Conservation (phyloP, 2,329 filamentous ascomycete genomes). For the Colletotrichum plurivorum region DNA sequence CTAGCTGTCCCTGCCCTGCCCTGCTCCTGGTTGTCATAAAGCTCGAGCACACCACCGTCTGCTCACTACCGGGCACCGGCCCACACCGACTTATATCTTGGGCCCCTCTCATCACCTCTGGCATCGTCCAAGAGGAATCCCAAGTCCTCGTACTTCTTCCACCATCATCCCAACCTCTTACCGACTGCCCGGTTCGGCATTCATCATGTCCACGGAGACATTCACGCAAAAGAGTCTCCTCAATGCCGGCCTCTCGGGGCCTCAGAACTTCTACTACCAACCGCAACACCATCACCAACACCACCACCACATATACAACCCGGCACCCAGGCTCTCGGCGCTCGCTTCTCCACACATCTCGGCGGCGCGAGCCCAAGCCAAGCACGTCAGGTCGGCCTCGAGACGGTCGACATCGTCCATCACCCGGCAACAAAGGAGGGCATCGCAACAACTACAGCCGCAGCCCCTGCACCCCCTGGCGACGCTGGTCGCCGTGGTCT, state of each 20-base stretch:
- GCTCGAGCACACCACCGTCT: slow-evolving; percentile 36
- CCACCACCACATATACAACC: slow-evolving; percentile 33
- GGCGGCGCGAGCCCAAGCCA: slow-evolving; percentile 23
- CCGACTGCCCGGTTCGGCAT: neutral
- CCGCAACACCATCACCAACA: slow-evolving; percentile 20
- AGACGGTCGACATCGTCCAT: slow-evolving; percentile 20
- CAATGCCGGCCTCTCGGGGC: slow-evolving; percentile 38
- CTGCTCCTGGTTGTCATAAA: slow-evolving; percentile 39
- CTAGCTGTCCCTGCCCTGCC: slow-evolving; percentile 5
- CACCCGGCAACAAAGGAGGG: slow-evolving; percentile 28
- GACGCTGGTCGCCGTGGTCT: slow-evolving; percentile 27
- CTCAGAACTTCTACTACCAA: slow-evolving; percentile 36
- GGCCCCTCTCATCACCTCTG: slow-evolving; percentile 28
- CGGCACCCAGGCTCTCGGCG: slow-evolving; percentile 36
- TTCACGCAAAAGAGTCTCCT: slow-evolving; percentile 35
- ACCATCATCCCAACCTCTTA: neutral
- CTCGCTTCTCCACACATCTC: slow-evolving; percentile 28
- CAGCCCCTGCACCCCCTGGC: slow-evolving; percentile 31
- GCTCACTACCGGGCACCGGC: slow-evolving; percentile 13
- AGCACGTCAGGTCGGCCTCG: slow-evolving; percentile 27
- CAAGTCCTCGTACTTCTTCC: neutral
- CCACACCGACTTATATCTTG: slow-evolving; percentile 40
- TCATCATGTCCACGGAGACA: slow-evolving; percentile 38
- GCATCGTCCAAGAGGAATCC: slow-evolving; percentile 21
- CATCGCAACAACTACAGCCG: slow-evolving; percentile 21